phyloP scores from a whole-genome alignment of 2,329 filamentous ascomycete genomes.

The Helminthosporium solani region DNA sequence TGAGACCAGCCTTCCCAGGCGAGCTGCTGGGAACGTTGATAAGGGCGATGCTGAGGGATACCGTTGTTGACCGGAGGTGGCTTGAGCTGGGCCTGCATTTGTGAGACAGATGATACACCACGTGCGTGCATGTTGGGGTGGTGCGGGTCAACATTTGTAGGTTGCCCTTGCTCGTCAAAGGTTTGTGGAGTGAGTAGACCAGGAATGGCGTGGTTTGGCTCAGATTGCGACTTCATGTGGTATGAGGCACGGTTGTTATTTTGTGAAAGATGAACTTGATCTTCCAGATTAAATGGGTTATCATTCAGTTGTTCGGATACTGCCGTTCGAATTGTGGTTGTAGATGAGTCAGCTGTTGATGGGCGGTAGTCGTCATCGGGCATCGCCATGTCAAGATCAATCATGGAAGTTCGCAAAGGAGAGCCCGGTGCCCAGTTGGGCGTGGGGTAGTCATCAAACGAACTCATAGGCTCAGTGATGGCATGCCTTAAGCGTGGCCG shows the following conservation, averaged over 20 bases:
- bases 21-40: slow-evolving; percentile 31
- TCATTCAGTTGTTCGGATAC: slow-evolving; percentile 45
- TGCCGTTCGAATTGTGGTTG: slow-evolving; percentile 35
- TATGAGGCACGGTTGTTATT: slow-evolving; percentile 42
- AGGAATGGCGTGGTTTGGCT: slow-evolving; percentile 41
- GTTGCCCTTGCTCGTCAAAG: slow-evolving; percentile 38
- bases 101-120: slow-evolving; percentile 37
- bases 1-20: slow-evolving; percentile 39
- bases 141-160: slow-evolving; percentile 29
- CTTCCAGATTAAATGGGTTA: slow-evolving; percentile 54
- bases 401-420: slow-evolving; percentile 47
- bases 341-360: slow-evolving; percentile 44
- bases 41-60: slow-evolving; percentile 19
- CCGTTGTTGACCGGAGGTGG: slow-evolving; percentile 22
- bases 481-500: slow-evolving; percentile 45
- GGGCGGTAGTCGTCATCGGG: slow-evolving; percentile 44
- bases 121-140: slow-evolving; percentile 35
- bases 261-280: slow-evolving; percentile 43
- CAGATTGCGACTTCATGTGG: slow-evolving; percentile 44
- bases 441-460: slow-evolving; percentile 42
- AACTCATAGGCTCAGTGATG: slow-evolving; percentile 43
- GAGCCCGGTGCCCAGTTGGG: slow-evolving; percentile 36
- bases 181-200: slow-evolving; percentile 40
- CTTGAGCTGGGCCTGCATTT: slow-evolving; percentile 31
- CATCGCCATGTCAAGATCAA: slow-evolving; percentile 44